Evolutionary conservation across 495 filamentous ascomycete species (phyloP), one percentile per base, ranked within the genome.

Genomic region (Daldinia loculata): DNA sequence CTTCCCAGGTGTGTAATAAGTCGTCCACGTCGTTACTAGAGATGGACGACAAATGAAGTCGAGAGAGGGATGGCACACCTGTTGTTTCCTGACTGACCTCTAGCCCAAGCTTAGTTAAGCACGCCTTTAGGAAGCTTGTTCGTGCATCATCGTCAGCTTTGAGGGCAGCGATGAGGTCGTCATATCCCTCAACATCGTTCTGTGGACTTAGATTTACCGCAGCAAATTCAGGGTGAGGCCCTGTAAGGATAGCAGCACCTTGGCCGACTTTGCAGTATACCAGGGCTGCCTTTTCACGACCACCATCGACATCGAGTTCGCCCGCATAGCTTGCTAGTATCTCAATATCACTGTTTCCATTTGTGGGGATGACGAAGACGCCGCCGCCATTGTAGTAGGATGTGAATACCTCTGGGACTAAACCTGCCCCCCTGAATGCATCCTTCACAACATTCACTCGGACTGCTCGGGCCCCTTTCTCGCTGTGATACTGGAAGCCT

Each of bases 221-320:
- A 3, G 93, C 91, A 78, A 99, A 99, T 92, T 99, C 96, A 52
- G 95, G 95, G 84, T 99, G 96, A 45, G 95, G 92, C 0, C 94
- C 93, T 1, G 92, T 96, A 34, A 99, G 80, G 22, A 98, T 80
- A 1, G 89, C 92, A 26, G 84, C 84, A 22, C 95, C 95, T n/a
- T 93, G 87, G 1, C 94, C 95, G 38, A 97, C 86, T 73, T 92
- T 92, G 72, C 94, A 91, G 76, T 94, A 97, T 9, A 99, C 89
- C 2, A 96, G 84, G 9, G 95, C 94, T 8, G 95, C 95, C 59
- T 81, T 80, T 24, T 84, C 87, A 43, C 87, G 82, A 6, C 93
- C 95, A 2, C 89, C 83, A 60, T 95, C 88, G 19, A 97, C 92
- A 68, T 90, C 88, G n/a, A 97, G 77, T 6, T 89, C 82, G 52